phyloP scores from a whole-genome alignment of 345 rosid species.

The Turnera subulata region DNA sequence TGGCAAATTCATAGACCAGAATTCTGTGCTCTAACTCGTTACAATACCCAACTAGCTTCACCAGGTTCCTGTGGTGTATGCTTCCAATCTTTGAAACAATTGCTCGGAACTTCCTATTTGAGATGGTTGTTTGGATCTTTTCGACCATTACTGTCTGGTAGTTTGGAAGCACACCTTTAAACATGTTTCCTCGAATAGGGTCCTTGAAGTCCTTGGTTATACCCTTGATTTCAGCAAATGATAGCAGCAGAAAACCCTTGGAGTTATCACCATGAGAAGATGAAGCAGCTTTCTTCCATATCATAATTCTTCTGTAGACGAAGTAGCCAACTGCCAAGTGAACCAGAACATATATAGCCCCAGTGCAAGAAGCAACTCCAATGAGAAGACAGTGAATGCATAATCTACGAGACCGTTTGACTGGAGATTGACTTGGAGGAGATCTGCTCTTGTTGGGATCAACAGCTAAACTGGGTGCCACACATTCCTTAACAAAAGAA shows the following conservation, averaged over 20 bases:
- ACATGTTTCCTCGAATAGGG: conserved; percentile 51
- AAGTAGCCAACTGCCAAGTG: conserved; percentile 51
- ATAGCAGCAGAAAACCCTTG: conserved; percentile 52
- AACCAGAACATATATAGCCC: conserved; percentile 38
- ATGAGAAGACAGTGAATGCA: conserved; percentile 51
- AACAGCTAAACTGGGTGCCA: conserved; percentile 51
- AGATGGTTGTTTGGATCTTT: conserved; percentile 44
- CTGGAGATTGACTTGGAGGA: conserved; percentile 21
- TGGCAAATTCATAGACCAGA: conserved; percentile 63
- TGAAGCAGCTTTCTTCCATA: conserved; percentile 40
- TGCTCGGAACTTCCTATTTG: conserved; percentile 64
- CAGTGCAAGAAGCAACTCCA: conserved; percentile 51
- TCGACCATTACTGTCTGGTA: conserved; percentile 50
- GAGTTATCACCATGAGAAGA: conserved; percentile 35
- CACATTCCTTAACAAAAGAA: conserved; percentile 67
- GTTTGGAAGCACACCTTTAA: conserved; percentile 54
- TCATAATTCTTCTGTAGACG: conserved; percentile 38
- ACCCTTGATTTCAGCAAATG: conserved; percentile 55
- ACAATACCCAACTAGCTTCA: conserved; percentile 72
- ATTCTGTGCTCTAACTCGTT: conserved; percentile 52
- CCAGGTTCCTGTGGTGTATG: conserved; percentile 73
- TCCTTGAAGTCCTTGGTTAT: conserved; percentile 51
- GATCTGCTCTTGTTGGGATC: conserved; percentile 37
- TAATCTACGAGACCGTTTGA: conserved; percentile 20
- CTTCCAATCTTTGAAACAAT: conserved; percentile 59